These are phyloP conservation scores for Cyberlindnera lachancei DNA, from an alignment of 805 yeast species.

Conservation along the genomic window DNA sequence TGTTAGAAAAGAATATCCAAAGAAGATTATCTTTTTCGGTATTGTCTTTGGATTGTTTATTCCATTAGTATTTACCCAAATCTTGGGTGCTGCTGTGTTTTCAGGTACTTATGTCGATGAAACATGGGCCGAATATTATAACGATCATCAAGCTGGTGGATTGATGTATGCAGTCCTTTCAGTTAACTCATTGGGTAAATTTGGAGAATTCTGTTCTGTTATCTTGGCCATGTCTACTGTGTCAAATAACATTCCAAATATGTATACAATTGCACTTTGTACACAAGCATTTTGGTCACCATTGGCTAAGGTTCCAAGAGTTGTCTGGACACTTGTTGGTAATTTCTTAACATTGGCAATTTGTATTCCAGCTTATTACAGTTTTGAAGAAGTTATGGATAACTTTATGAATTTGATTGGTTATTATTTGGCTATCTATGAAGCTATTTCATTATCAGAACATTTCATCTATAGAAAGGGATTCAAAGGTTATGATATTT, in stretches of 20 bases:
- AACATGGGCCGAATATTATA: slow-evolving; percentile 44
- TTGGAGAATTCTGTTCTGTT: slow-evolving; percentile 87
- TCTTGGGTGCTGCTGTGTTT: slow-evolving; percentile 81
- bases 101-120: slow-evolving; percentile 49
- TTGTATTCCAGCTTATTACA: slow-evolving; percentile 81
- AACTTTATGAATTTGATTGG: slow-evolving; percentile 89
- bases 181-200: slow-evolving; percentile 73
- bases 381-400: slow-evolving; percentile 63
- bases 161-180: slow-evolving; percentile 73
- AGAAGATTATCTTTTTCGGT: slow-evolving; percentile 52
- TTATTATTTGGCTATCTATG: slow-evolving; percentile 84
- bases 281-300: slow-evolving; percentile 81
- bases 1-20: slow-evolving; percentile 61
- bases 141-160: slow-evolving; percentile 64
- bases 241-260: slow-evolving; percentile 88
- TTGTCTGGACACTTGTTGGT: slow-evolving; percentile 72
- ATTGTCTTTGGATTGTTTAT: slow-evolving; percentile 55
- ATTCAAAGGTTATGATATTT: slow-evolving; percentile 52
- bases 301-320: slow-evolving; percentile 71
- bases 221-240: slow-evolving; percentile 78
- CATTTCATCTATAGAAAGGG: slow-evolving; percentile 74
- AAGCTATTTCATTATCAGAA: slow-evolving; percentile 68
- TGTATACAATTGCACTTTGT: slow-evolving; percentile 84
- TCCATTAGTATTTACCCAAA: slow-evolving; percentile 68
- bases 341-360: slow-evolving; percentile 75